Conservation (phyloP, 1,284 basidiomycete species). For the Microbotryum violaceum region DNA sequence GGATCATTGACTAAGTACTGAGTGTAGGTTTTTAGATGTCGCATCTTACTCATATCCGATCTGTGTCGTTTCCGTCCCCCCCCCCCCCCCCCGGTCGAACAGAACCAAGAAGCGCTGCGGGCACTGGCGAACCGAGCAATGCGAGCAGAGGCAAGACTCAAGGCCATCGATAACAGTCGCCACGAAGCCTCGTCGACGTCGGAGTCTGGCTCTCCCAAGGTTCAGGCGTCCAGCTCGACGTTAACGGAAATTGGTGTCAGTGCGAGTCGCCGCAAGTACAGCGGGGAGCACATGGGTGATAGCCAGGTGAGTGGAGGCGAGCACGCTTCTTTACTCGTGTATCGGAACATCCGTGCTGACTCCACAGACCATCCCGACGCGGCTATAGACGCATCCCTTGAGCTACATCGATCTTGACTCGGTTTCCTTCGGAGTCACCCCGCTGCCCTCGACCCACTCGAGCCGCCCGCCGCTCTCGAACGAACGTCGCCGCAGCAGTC, state of each 20-base stretch:
- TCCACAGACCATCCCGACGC: not conserved
- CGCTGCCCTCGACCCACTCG: not conserved
- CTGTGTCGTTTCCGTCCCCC: not conserved
- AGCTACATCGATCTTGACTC: constrained; percentile 29
- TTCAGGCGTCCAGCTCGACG: too few relatives aligned
- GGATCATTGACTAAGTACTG: not conserved
- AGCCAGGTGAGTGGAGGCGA: too few relatives aligned
- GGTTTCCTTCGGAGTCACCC: constrained; percentile 16
- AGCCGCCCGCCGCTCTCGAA: constrained; percentile 1
- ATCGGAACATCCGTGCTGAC: too few relatives aligned
- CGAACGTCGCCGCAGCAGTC: constrained; percentile 1
- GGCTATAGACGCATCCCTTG: constrained; percentile 20
- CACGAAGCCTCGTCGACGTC: too few relatives aligned
- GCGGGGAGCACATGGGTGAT: too few relatives aligned
- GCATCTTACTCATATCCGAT: not conserved
- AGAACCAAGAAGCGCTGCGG: constrained; percentile 27
- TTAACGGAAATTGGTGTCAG: too few relatives aligned
- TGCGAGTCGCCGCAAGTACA: too few relatives aligned
- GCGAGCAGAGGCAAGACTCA: constrained; percentile 29
- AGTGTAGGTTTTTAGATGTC: not conserved
- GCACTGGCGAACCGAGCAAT: constrained; percentile 25
- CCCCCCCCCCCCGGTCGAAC: not conserved
- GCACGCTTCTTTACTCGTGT: too few relatives aligned
- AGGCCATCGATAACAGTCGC: constrained; percentile 14
- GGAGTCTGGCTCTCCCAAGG: too few relatives aligned